These are phyloP conservation scores for Trichosanthes truncata DNA, from an alignment of 306 rosid species.

Conservation along the genomic window DNA sequence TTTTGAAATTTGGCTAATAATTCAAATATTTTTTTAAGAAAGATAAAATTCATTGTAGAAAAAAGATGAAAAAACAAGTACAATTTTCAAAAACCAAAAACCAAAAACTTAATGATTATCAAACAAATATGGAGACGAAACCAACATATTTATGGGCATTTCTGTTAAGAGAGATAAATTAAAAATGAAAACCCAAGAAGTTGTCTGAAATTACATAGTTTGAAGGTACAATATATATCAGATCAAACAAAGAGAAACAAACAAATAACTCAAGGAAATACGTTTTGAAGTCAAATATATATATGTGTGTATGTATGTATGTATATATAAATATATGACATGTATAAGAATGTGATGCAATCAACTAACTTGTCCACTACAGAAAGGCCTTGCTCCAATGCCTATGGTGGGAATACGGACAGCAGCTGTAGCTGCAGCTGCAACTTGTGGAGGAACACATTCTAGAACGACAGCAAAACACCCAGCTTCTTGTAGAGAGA, in stretches of 20 bases:
- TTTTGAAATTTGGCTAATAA: too few species aligned
- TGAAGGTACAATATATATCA: not conserved
- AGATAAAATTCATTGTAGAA: too few species aligned
- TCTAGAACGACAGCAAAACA: slow-evolving; percentile 82
- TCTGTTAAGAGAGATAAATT: not conserved
- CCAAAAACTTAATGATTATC: not conserved
- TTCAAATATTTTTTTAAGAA: too few species aligned
- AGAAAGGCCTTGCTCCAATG: slow-evolving; percentile 94
- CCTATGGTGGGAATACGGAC: slow-evolving; percentile 80
- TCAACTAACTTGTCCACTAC: slow-evolving; percentile 78
- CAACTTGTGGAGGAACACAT: slow-evolving; percentile 82
- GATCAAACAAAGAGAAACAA: not conserved
- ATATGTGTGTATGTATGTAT: too few species aligned
- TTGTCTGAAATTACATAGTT: not conserved
- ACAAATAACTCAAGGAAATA: slow-evolving; percentile 2
- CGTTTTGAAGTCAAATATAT: slow-evolving; percentile 1
- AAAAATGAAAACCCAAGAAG: not conserved
- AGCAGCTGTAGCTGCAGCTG: slow-evolving; percentile 81
- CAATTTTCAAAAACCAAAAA: too few species aligned
- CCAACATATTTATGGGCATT: not conserved
- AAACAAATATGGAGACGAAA: not conserved
- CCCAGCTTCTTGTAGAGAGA: slow-evolving; percentile 81
- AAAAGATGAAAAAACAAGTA: too few species aligned
- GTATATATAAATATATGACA: not conserved
- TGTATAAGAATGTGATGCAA: too few species aligned